Percentiles rank a stretch among this genome's conserved stretches.
Evolutionary conservation across 73 alveolate species (phyloP).

Genomic region (Tetrahymena borealis): DNA sequence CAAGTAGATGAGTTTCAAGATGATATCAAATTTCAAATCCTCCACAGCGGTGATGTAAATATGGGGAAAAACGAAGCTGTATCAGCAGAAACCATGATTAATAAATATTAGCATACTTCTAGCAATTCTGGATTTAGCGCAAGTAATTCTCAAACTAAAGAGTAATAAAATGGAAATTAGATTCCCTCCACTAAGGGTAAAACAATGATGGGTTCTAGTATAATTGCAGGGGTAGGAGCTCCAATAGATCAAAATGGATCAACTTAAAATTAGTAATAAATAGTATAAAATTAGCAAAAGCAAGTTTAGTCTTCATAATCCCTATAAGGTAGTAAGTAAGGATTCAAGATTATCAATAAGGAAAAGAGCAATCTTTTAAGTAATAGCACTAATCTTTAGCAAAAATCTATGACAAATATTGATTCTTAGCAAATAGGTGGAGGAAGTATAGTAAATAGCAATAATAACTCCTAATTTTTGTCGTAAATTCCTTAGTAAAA

Average conservation of each 20-base stretch:
- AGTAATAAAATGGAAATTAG: neutral
- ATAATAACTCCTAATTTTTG: neutral
- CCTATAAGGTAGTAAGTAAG: neutral
- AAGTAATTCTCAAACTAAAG: neutral
- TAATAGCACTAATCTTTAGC: neutral
- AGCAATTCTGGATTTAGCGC: neutral
- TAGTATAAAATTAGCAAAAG: neutral
- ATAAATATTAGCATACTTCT: neutral
- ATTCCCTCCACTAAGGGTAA: neutral
- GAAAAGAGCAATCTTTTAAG: neutral
- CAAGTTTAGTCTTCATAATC: neutral
- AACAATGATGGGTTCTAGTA: neutral
- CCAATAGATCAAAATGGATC: neutral
- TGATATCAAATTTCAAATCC: neutral
- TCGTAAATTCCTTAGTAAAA: neutral
- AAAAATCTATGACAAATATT: neutral
- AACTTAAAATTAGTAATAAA: neutral
- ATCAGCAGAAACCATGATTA: neutral
- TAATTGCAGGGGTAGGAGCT: neutral
- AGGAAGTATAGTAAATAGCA: neutral
- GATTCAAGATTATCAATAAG: neutral
- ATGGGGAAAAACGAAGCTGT: neutral
- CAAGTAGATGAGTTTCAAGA: neutral
- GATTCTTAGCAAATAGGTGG: neutral
- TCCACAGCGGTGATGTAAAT: neutral